Conservation (phyloP, 495 filamentous ascomycete genomes). For the Daldinia loculata region DNA sequence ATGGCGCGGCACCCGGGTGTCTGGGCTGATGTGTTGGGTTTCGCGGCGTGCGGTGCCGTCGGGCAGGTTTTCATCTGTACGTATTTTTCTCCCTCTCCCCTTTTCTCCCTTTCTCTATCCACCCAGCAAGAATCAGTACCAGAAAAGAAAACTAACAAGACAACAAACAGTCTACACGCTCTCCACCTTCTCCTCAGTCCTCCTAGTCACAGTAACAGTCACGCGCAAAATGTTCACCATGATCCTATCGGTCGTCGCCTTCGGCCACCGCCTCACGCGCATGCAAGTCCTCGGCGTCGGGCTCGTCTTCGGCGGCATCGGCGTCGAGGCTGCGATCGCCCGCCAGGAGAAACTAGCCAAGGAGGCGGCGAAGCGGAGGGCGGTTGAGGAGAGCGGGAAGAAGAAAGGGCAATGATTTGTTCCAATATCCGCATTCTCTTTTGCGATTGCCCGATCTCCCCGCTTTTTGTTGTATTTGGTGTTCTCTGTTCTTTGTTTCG, state of each 20-base stretch:
- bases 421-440: background rate
- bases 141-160: constrained; percentile 19
- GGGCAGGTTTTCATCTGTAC: constrained; percentile 96
- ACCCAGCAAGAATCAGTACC: background rate
- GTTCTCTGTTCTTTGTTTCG: background rate
- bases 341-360: constrained; percentile 85
- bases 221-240: constrained; percentile 99
- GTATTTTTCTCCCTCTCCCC: constrained; percentile 35
- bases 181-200: constrained; percentile 85
- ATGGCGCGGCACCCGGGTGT: constrained; percentile 78
- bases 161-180: constrained; percentile 78
- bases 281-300: constrained; percentile 94
- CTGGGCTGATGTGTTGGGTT: constrained; percentile 84
- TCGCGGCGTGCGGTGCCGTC: constrained; percentile 90
- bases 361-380: constrained; percentile 68
- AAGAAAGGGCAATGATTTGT: constrained; percentile 49
- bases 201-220: constrained; percentile 95
- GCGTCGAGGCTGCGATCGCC: constrained; percentile 84
- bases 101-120: background rate
- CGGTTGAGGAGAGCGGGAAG: constrained; percentile 49
- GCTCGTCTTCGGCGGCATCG: constrained; percentile 94
- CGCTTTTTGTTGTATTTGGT: too few relatives aligned
- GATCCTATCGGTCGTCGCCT: constrained; percentile 93
- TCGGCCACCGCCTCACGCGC: constrained; percentile 81
- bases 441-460: too few relatives aligned